phyloP scores from a whole-genome alignment of 1,139 yeast genomes.

The Suhomyces panamericanus region DNA sequence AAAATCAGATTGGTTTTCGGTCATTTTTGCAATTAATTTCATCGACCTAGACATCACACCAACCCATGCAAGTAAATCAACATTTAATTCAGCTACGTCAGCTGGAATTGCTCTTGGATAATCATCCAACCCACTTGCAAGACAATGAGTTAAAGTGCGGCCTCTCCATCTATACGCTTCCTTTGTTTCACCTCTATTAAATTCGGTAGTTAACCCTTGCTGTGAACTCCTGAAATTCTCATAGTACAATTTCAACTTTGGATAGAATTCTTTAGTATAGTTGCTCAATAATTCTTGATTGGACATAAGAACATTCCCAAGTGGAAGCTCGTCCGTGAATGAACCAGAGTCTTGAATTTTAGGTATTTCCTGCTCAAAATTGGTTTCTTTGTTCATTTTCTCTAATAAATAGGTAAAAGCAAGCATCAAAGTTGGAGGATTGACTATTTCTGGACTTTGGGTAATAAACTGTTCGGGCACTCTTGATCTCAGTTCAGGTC shows the following conservation, averaged over 20 bases:
- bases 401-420: slow-evolving; percentile 70
- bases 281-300: slow-evolving; percentile 62
- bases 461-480: slow-evolving; percentile 83
- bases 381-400: slow-evolving; percentile 27
- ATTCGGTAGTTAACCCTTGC: slow-evolving; percentile 70
- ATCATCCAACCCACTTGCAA: slow-evolving; percentile 94
- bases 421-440: slow-evolving; percentile 92
- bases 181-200: slow-evolving; percentile 55
- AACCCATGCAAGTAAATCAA: slow-evolving; percentile 89
- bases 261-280: slow-evolving; percentile 70
- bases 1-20: slow-evolving; percentile 61
- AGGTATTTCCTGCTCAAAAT: slow-evolving; percentile 28
- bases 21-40: slow-evolving; percentile 67
- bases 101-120: slow-evolving; percentile 85
- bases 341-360: slow-evolving; percentile 19
- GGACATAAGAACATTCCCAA: slow-evolving; percentile 55
- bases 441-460: slow-evolving; percentile 89
- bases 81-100: slow-evolving; percentile 86
- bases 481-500: slow-evolving; percentile 84
- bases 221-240: slow-evolving; percentile 87
- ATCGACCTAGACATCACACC: slow-evolving; percentile 89
- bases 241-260: slow-evolving; percentile 73
- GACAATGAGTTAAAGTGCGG: slow-evolving; percentile 77
- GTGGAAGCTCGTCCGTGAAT: slow-evolving; percentile 17
- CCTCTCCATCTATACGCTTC: slow-evolving; percentile 95